Percentiles rank a stretch among this genome's conserved stretches.
Conservation (phyloP, 169 alveolate species). For the Theileria luwenshuni region DNA sequence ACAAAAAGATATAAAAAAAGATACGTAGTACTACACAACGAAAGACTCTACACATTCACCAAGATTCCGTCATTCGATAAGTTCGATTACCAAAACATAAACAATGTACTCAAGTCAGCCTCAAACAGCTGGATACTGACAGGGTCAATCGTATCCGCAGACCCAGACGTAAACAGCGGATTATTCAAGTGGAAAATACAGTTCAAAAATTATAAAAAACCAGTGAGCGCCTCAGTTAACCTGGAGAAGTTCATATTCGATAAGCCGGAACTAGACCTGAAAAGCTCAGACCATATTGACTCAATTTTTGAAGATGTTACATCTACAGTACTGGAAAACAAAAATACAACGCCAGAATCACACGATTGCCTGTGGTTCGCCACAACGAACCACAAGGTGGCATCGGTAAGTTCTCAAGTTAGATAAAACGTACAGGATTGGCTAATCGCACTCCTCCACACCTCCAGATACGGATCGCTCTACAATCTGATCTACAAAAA, state of each 20-base stretch:
- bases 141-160: constrained; percentile 61
- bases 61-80: constrained; percentile 41
- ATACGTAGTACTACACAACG: constrained; percentile 53
- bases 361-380: constrained; percentile 61
- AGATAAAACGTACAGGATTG: constrained; percentile 39
- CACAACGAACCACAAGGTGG: constrained; percentile 61
- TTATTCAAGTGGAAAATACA: constrained; percentile 46
- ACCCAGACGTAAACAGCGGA: constrained; percentile 34
- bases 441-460: constrained; percentile 48
- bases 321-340: constrained; percentile 10
- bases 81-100: constrained; percentile 26
- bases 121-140: constrained; percentile 66
- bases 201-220: constrained; percentile 23
- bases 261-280: constrained; percentile 17
- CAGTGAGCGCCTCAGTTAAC: constrained; percentile 15
- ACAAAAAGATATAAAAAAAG: constrained; percentile 61
- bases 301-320: constrained; percentile 45
- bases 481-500: constrained; percentile 51
- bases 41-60: constrained; percentile 51
- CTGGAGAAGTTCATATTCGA: constrained; percentile 4
- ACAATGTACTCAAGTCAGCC: constrained; percentile 24
- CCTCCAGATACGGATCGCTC: constrained; percentile 64
- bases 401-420: constrained; percentile 36
- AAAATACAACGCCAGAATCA: constrained; percentile 1
- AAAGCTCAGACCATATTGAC: constrained; percentile 10